Conservation (phyloP, 129 eudicot species). For the Flaveria brownii region DNA sequence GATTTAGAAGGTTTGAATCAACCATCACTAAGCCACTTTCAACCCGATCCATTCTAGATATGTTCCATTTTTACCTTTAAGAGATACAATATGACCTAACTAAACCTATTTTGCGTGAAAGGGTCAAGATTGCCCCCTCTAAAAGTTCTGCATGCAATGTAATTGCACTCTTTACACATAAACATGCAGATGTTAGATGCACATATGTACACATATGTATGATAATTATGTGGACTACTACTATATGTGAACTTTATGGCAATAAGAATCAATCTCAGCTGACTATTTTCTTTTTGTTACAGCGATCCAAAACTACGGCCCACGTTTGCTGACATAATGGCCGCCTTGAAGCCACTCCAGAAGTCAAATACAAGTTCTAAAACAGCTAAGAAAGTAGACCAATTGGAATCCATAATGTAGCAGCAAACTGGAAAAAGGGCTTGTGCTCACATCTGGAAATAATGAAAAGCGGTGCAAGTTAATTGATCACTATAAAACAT, state of each 20-base stretch:
- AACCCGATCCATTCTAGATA: neutral
- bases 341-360: slow-evolving; percentile 83
- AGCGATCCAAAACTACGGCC: slow-evolving; percentile 95
- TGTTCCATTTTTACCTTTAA: neutral
- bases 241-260: neutral
- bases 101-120: neutral
- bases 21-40: neutral
- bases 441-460: slow-evolving; percentile 16
- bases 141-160: too few relatives aligned
- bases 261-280: neutral
- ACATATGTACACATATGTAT: neutral
- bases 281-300: slow-evolving; percentile 11
- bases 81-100: neutral
- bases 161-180: neutral
- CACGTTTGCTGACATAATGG: slow-evolving; percentile 88
- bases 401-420: slow-evolving; percentile 30
- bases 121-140: neutral
- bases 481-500: slow-evolving; percentile 2
- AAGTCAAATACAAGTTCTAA: slow-evolving; percentile 46
- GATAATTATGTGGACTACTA: neutral
- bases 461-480: slow-evolving; percentile 13
- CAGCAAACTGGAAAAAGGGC: slow-evolving; percentile 12
- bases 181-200: neutral
- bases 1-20: neutral
- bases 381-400: slow-evolving; percentile 16